Base-by-base conservation (phyloP, 2,329 filamentous ascomycete species). In the Fusarium robinianum region DNA sequence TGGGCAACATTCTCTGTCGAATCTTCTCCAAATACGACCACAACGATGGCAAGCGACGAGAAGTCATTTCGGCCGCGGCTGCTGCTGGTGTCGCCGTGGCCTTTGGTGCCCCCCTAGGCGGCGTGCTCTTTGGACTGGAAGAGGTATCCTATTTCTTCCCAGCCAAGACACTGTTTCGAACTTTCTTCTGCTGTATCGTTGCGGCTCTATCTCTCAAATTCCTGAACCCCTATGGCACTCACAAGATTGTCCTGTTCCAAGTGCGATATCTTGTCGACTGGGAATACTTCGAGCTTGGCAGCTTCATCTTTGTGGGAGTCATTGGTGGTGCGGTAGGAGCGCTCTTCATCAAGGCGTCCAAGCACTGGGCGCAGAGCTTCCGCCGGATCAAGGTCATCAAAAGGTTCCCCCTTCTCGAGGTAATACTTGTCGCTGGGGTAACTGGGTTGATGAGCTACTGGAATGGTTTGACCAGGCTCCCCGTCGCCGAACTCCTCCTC, bases 71-170 rank as follows among this genome's bases (percentile, higher is more conserved):
- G 32, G 92, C 92, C 0, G 90, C 90, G 15, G 91, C 92, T 0
- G 90, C 92, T 0, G 90, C 90, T 40, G 92, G 92, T 65, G 90
- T 97, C 5, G 88, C 91, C 8, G 92, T 97, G 21, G 92, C 92
- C 9, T 97, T 97, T 65, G 92, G 92, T 24, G 90, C 92, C 1
- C 92, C 92, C 27, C 63, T 83, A 0, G 90, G 90, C 7, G 92
- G 92, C 38, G 90, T 96, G 2, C 76, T 97, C 3, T 97, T 97
- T 68, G 90, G 90, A 22, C 70, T 97, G 19, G 94, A 99, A 69
- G 94, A 97, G 76, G 91, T 97, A 51, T 83, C 88, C 57, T 97
- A 97, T 68, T 97, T 97, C 69, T 97, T 97, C 66, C 92, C 94
- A 1, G 90, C 92, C 5, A 97, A 99, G 72, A 97, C 92, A 0